Evolutionary conservation across 257 asterid genomes (phyloP), one percentile per base, ranked within the genome.

Genomic region (Petunia secreta): DNA sequence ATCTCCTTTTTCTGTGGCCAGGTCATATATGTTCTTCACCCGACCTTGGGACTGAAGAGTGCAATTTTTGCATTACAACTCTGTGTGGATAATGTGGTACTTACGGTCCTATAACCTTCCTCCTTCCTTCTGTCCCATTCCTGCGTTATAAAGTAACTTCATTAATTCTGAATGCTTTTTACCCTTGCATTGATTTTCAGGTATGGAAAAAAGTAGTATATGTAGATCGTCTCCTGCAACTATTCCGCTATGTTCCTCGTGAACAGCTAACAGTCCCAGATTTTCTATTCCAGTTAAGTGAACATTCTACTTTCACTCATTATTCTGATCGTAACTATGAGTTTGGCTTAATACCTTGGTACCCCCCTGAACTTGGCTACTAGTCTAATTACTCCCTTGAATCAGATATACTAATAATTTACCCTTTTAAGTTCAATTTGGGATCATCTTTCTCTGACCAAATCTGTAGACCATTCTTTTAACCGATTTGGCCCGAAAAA

Each of bases 171-270:
- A 68, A 44, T 6, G 37, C 73, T 57, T 43, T 53, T 68, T 65
- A 63, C 14, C 63, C 48, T 63, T 40, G 40, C 63, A 36, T 59
- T 50, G 55, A 78, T 46, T 76, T 63, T 80, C 87, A 96, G 99
- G 97, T 91, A 46, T 96, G 99, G 99, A 92, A 94, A 87, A 96
- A 94, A 84, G 97, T 96, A 82, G 90, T 96, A 38, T 96, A 92
- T 8, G 90, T 94, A 14, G 98, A 96, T 82, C 97, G 98, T 64
- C 99, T 96, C 85, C 91, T 92, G 77, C 99, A 94, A 86, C 92
- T 96, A 77, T 94, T 96, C 87, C 85, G 83, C 88, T 94, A 91
- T 11, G 97, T 94, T 77, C 98, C 97, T 3, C 97, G 98, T 3
- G 98, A 96, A 83, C 97, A 96, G 82, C 86, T 96, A 11, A 90